These are phyloP conservation scores for Chlorella sorokiniana DNA, from an alignment of 139 green algal genomes.

Conservation along the genomic window DNA sequence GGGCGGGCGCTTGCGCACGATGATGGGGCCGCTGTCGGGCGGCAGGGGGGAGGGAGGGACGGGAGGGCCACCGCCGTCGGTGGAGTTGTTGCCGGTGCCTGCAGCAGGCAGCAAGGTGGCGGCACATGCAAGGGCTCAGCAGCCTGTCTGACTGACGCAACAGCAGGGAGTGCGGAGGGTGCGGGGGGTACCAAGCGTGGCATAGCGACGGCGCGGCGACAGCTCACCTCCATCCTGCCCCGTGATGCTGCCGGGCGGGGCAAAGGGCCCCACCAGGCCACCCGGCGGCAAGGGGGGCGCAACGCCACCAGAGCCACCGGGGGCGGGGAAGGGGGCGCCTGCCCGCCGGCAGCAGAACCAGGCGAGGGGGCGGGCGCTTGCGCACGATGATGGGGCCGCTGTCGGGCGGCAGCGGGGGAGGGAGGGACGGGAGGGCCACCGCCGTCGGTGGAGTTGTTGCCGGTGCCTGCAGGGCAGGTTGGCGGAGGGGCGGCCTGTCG, in stretches of 20 bases:
- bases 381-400: not conserved
- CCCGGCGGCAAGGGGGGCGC: not conserved
- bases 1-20: not conserved
- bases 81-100: not conserved
- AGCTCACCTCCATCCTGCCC: constrained; percentile 8
- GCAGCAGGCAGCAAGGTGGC: not conserved
- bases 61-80: not conserved
- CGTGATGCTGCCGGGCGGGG: not conserved
- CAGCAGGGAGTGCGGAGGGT: not conserved
- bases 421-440: not conserved
- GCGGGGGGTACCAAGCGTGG: not conserved
- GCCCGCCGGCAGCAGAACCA: too few species aligned
- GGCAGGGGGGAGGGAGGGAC: not conserved
- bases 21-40: not conserved
- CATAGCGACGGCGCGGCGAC: not conserved
- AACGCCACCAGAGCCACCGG: too few species aligned
- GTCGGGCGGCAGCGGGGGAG: not conserved
- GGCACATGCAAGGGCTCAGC: not conserved
- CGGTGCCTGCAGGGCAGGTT: not conserved
- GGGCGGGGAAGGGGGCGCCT: too few species aligned
- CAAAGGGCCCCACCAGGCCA: not conserved
- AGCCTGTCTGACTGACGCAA: not conserved
- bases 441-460: not conserved
- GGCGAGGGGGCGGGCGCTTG: not conserved
- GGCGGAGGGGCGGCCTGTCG: not conserved